These are phyloP conservation scores for Xylaria sp. DNA, from an alignment of 2,329 filamentous ascomycete genomes.

Conservation along the genomic window DNA sequence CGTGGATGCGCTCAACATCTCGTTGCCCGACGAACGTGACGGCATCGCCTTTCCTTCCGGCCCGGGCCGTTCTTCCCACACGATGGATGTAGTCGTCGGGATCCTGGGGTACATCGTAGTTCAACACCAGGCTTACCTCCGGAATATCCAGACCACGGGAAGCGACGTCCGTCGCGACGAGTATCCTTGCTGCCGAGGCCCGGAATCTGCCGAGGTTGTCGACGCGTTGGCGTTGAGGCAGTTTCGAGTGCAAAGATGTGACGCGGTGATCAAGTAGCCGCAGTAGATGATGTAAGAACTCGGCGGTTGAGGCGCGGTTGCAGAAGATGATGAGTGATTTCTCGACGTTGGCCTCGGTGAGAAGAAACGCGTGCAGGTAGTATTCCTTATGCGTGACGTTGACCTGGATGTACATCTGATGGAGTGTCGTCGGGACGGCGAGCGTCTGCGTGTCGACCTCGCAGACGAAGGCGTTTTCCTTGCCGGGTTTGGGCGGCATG, in stretches of 20 bases:
- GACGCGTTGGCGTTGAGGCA: slow-evolving; percentile 82
- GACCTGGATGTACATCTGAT: slow-evolving; percentile 84
- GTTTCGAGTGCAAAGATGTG: slow-evolving; percentile 84
- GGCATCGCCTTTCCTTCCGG: slow-evolving; percentile 78
- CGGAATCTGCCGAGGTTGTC: slow-evolving; percentile 91
- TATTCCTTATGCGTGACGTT: slow-evolving; percentile 93
- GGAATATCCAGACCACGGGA: slow-evolving; percentile 94
- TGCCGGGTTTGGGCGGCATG: slow-evolving; percentile 68
- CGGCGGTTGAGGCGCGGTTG: slow-evolving; percentile 87
- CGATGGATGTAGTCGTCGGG: slow-evolving; percentile 97
- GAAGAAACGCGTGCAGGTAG: slow-evolving; percentile 87
- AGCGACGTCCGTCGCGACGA: slow-evolving; percentile 94
- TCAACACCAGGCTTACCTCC: slow-evolving; percentile 85
- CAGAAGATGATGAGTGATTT: slow-evolving; percentile 91
- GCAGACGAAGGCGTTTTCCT: slow-evolving; percentile 82
- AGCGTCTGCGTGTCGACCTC: slow-evolving; percentile 79
- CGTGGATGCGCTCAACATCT: slow-evolving; percentile 87
- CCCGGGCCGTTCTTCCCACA: slow-evolving; percentile 92
- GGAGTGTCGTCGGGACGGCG: slow-evolving; percentile 78
- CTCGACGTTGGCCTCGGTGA: slow-evolving; percentile 72
- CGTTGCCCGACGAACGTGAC: slow-evolving; percentile 91
- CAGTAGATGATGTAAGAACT: slow-evolving; percentile 85
- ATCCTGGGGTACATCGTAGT: slow-evolving; percentile 95
- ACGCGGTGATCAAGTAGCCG: slow-evolving; percentile 86
- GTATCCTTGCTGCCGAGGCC: slow-evolving; percentile 81